Evolutionary conservation across 78 protist species (phyloP), one percentile per base, ranked within the genome.

Genomic region (Bigelowiella natans): DNA sequence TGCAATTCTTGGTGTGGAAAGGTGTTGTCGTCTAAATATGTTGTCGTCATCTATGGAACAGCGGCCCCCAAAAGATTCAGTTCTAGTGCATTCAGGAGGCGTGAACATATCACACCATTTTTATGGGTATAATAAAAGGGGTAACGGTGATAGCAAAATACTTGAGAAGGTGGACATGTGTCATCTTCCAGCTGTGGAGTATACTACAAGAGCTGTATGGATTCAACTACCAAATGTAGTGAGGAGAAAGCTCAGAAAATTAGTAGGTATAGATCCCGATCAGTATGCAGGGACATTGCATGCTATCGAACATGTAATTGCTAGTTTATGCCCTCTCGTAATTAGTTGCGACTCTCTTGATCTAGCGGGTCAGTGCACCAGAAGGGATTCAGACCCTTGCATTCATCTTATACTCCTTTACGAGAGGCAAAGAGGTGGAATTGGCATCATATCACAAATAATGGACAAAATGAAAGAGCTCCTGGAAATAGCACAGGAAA

Each of bases 261-360:
- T 26, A 38, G 88, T 38, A 26, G 38, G 2, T 28, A 28, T 1
- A 30, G 36, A 37, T 30, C 2, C 88, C 37, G 73, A 40, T 1
- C n/a, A n/a, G n/a, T n/a, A n/a, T n/a, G n/a, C n/a, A n/a, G 88
- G 88, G 31, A 40, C 73, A 30, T 40, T 85, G 88, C 88, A 85
- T 40, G 88, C 88, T 39, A 2, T 36, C 38, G 88, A 85, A 40
- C 88, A 85, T 31, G 18, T 36, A 1, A 30, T 85, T 31, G 0
- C 38, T 0, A 0, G 31, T 31, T 40, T 85, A 31, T 30, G 73
- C 0, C 88, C 88, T 0, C 88, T 85, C 0, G 38, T 0, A 3
- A 40, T 36, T 36, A 1, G 73, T 31, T 85, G 88, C 88, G 39
- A 36, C 29, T 31, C 7, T 0, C 0, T 31, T 26, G 88, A 85